Base-by-base conservation (phyloP, 805 yeast species). In the Candida montana region DNA sequence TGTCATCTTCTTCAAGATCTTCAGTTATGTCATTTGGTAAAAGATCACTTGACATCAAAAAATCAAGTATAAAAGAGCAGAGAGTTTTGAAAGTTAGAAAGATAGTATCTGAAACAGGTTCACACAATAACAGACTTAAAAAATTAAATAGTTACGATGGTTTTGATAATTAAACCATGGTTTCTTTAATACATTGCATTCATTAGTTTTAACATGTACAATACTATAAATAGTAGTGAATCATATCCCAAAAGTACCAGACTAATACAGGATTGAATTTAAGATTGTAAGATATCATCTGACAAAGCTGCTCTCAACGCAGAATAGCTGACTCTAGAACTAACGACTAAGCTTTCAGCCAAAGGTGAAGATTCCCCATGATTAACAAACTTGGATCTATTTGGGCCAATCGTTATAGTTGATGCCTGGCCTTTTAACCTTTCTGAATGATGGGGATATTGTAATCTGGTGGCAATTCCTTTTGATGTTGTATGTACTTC, bases 11-110 rank as follows among this genome's bases (percentile, higher is more conserved):
- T 7, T 63, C 75, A 5, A 74, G 69, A 46, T 76, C 83, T 2
- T 75, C 83, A 8, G 72, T 83, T 47, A 72, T 81, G 35, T 73
- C 72, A 41, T 55, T 76, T 54, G 74, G 81, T 10, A 59, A 59
- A 33, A 57, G 59, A 44, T 33, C 40, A 5, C 40, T 35, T 15
- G 33, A 33, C 12, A 33, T 34, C 4, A 37, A 47, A 2, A 46
- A 48, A 31, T 15, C 39, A 8, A 46, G 44, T 12, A 32, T 37
- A 4, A 42, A 46, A 33, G 31, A 44, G 17, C 55, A 52, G 35
- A 51, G 58, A 42, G 54, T 51, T 10, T 35, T 55, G 20, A 55
- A 55, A 45, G 58, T 50, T 1, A 52, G 53, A 40, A 55, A 49
- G 40, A 47, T 43, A 10, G 46, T 33, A 2, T 19, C 44, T 8